Base-by-base conservation (phyloP, 2,329 filamentous ascomycete species). In the Penicillium sp. region DNA sequence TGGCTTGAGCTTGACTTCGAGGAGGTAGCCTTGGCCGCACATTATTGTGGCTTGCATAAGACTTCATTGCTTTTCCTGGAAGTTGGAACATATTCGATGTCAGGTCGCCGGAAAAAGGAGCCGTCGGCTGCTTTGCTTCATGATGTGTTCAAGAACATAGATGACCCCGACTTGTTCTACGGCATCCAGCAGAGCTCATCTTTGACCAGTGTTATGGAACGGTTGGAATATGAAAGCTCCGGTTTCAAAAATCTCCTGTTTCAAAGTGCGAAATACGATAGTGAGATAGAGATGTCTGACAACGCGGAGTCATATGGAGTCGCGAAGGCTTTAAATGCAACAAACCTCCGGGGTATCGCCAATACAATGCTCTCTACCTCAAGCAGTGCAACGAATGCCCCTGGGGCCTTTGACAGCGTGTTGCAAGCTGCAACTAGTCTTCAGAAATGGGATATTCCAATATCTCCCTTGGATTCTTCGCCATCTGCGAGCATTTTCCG, bases 131-230 rank as follows among this genome's bases (percentile, higher is more conserved):
- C 88, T 27, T 77, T 95, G 1, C 75, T 97, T 11, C 77, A 95
- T 37, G 76, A 80, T 0, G 91, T 99, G 2, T 99, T 93, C 66
- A 87, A 89, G 64, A 92, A 89, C 53, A 87, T 99, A 39, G 91
- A 96, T 64, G 95, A 99, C 62, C 92, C 91, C 1, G 93, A 99
- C 67, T 86, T 90, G 0, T 99, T 95, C 67, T 99, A 99, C 64
- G 95, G 93, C 3, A 79, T 96, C 7, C 82, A 88, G 35, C 87
- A 95, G 67, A 81, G 82, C 34, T 81, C 89, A 6, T 90, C 84
- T 49, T 72, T 99, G 13, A 77, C 80, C 13, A 89, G 86, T 10
- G 86, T 97, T 1, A 76, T 97, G 50, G 81, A 86, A 42, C 84
- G 88, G 9, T 78, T 97, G 4, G 89, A 95, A 58, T 92, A 96